These are phyloP conservation scores for Talaromyces thailandensis DNA, from an alignment of 495 filamentous ascomycete genomes.

Conservation along the genomic window DNA sequence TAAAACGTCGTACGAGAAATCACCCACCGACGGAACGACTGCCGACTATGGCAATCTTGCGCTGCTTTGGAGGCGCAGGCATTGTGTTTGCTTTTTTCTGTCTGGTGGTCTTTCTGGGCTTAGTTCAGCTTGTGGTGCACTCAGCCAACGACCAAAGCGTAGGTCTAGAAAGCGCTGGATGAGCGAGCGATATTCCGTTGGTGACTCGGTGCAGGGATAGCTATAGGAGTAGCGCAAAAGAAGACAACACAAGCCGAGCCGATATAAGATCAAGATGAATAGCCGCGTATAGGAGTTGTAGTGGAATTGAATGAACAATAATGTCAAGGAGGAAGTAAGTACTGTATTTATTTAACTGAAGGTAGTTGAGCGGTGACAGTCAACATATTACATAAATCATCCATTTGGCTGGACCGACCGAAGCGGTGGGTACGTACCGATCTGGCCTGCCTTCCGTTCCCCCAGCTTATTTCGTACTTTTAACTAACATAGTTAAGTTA, in stretches of 20 bases:
- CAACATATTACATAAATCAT: background rate
- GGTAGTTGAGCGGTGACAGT: background rate
- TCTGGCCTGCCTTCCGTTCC: background rate
- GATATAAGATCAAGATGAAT: background rate
- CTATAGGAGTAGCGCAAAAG: background rate
- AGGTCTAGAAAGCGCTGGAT: background rate
- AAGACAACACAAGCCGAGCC: background rate
- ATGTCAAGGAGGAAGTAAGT: background rate
- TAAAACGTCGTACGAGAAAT: background rate
- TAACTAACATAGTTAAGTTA: too few species aligned
- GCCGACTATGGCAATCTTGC: conserved; percentile 97
- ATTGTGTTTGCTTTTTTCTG: conserved; percentile 37
- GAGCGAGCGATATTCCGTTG: background rate
- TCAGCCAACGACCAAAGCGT: background rate
- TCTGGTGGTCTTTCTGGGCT: background rate
- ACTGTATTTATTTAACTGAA: too few species aligned
- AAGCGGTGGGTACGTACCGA: background rate
- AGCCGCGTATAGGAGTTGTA: background rate
- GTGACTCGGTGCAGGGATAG: background rate
- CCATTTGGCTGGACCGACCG: background rate
- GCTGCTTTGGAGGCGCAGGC: conserved; percentile 80
- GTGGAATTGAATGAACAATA: background rate
- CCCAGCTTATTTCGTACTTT: too few species aligned
- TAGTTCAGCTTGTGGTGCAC: background rate
- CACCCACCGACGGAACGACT: conserved; percentile 89